Base-by-base conservation (phyloP, 2,329 filamentous ascomycete genomes). In the Zymoseptoria pseudotritici region DNA sequence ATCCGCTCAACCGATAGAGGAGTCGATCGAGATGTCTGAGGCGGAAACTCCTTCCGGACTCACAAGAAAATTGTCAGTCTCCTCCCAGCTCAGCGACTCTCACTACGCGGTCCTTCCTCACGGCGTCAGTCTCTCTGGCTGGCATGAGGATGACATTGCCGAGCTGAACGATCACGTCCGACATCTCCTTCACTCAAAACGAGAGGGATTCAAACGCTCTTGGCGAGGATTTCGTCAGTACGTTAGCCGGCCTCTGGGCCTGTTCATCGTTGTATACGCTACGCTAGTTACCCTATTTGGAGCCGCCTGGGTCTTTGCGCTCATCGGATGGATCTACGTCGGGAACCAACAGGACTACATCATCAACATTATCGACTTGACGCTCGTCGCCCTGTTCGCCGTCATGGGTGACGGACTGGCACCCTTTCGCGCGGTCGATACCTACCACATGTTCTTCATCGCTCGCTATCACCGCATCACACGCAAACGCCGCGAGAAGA, bases 281-380 rank as follows among this genome's bases (percentile, higher is more conserved):
- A 86, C 83, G 0, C 79, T 93, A 20, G 92, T 96, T 67, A 94
- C 90, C 0, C 79, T 92, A 0, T 96, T 95, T 67, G 90, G 90
- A 69, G 79, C 93, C 11, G 89, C 89, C 0, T 96, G 90, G 91
- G 90, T 96, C 1, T 81, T 95, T n/a, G 94, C 93, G 75, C 78
- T 95, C 58, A 96, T 96, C 71, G 80, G 83, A 54, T 95, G 90
- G 90, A 90, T 94, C 70, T 91, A 91, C 64, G 87, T 93, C 20
- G 89, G 88, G 20, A 83, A 84, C 20, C 80, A 81, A 67, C 88
- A 93, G 71, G 76, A 84, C 3, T 93, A 79, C 17, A 76, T 80
- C 2, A 74, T 79, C 17, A 79, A 86, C 63, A 71, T 82, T 19
- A 75, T 78, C 20, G 82, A 88, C 69, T 84, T 83, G 9, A 71